Conservation (phyloP, 345 rosid genomes). For the Salix brachista region DNA sequence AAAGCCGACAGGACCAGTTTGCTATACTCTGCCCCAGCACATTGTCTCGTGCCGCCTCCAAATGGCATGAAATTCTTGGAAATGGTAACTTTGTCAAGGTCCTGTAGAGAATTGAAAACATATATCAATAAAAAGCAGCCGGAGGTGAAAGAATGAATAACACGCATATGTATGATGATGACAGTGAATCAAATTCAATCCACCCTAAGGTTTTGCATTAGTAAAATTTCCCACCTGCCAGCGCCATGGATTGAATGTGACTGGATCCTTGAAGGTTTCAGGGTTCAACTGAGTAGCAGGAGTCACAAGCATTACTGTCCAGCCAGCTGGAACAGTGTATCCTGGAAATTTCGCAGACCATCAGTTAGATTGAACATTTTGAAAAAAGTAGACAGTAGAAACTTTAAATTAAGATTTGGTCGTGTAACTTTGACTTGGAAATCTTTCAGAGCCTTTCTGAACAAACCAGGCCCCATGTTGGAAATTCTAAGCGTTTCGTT, state of each 20-base stretch:
- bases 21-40: conserved; percentile 42
- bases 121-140: not conserved
- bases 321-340: not conserved
- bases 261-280: not conserved
- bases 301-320: not conserved
- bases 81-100: not conserved
- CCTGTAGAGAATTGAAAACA: conserved; percentile 17
- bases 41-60: conserved; percentile 46
- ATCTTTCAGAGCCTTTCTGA: conserved; percentile 36
- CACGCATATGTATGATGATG: not conserved
- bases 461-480: not conserved
- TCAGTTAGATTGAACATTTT: not conserved
- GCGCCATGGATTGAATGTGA: conserved; percentile 22
- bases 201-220: not conserved
- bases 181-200: not conserved
- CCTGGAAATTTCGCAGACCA: not conserved
- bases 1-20: conserved; percentile 36
- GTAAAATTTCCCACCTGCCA: conserved; percentile 28
- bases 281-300: not conserved
- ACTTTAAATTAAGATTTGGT: not conserved
- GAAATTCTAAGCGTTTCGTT: not conserved
- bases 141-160: not conserved
- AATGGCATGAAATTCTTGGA: conserved; percentile 46
- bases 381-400: not conserved
- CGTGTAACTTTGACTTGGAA: conserved; percentile 10